phyloP scores from a whole-genome alignment of 1,284 basidiomycete genomes.

The Mycena citricolor region DNA sequence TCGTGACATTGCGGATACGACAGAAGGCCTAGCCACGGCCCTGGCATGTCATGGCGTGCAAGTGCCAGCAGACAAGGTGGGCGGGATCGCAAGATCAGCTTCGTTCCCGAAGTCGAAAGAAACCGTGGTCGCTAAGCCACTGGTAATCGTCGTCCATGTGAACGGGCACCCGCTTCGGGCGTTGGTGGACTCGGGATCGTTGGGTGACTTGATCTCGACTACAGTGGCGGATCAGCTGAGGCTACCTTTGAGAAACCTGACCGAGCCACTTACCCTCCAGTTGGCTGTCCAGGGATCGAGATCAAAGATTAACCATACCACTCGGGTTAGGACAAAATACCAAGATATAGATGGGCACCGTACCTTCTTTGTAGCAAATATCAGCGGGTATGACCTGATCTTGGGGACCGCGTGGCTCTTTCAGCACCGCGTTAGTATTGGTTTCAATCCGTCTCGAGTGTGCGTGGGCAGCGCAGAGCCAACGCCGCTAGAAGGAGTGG shows the following conservation, averaged over 20 bases:
- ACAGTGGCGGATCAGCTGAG: conserved; percentile 20
- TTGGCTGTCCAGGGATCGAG: conserved; percentile 29
- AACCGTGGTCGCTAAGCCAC: conserved; percentile 27
- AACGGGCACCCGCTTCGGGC: conserved; percentile 10
- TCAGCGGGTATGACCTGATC: conserved; percentile 29
- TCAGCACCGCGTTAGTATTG: conserved; percentile 21
- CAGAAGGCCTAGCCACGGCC: too few relatives aligned
- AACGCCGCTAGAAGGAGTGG: neutral
- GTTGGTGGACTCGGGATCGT: conserved; percentile 19
- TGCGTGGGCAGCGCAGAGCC: conserved; percentile 2
- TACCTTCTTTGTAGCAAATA: conserved; percentile 13
- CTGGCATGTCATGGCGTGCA: too few relatives aligned
- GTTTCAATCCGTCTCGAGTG: conserved; percentile 1
- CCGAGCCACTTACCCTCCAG: conserved; percentile 28
- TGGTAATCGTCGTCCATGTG: conserved; percentile 14
- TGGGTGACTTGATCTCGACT: conserved; percentile 23
- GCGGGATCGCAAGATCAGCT: too few relatives aligned
- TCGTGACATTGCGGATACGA: too few relatives aligned
- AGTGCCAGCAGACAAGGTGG: too few relatives aligned
- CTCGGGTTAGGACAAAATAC: conserved; percentile 13
- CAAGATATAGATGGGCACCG: conserved; percentile 12
- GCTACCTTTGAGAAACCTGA: conserved; percentile 14
- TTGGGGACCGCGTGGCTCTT: conserved; percentile 29
- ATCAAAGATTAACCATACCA: conserved; percentile 20
- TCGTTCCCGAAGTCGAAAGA: too few relatives aligned